phyloP scores from a whole-genome alignment of 2,329 filamentous ascomycete genomes.

The Pseudocercospora vitis region DNA sequence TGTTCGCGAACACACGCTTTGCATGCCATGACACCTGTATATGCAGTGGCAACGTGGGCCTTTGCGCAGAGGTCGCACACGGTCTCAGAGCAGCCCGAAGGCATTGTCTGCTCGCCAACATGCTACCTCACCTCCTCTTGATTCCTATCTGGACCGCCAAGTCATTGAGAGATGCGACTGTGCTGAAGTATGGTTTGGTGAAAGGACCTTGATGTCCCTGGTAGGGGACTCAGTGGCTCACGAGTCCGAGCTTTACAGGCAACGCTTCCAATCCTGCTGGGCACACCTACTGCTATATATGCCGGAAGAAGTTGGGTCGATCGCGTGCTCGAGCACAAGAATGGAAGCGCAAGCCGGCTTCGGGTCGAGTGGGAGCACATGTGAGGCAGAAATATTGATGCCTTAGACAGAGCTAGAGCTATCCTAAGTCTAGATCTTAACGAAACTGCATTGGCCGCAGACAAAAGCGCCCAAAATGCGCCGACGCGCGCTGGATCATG shows the following conservation, averaged over 20 bases:
- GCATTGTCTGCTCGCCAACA: conserved; percentile 34
- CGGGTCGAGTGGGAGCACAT: neutral
- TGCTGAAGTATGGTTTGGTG: neutral
- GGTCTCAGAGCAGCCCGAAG: conserved; percentile 26
- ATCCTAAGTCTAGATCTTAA: neutral
- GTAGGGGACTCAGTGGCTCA: neutral
- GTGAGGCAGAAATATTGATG: neutral
- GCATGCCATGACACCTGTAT: conserved; percentile 27
- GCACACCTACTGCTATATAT: too few species aligned
- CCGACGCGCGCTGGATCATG: conserved; percentile 31
- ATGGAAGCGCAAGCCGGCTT: neutral
- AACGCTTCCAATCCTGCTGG: too few species aligned
- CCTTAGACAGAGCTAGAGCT: neutral
- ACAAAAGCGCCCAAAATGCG: conserved; percentile 30
- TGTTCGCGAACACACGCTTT: conserved; percentile 47
- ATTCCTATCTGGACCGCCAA: neutral
- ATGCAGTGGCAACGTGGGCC: conserved; percentile 14
- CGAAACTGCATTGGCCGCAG: neutral
- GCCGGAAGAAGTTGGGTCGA: neutral
- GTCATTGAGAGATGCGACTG: neutral
- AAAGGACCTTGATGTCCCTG: neutral
- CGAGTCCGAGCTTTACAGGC: neutral
- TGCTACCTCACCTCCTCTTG: conserved; percentile 16
- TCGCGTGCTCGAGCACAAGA: neutral
- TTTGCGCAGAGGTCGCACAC: conserved; percentile 13